Evolutionary conservation across 1,139 yeast genomes (phyloP), one percentile per base, ranked within the genome.

Genomic region (Hansenula anomala): DNA sequence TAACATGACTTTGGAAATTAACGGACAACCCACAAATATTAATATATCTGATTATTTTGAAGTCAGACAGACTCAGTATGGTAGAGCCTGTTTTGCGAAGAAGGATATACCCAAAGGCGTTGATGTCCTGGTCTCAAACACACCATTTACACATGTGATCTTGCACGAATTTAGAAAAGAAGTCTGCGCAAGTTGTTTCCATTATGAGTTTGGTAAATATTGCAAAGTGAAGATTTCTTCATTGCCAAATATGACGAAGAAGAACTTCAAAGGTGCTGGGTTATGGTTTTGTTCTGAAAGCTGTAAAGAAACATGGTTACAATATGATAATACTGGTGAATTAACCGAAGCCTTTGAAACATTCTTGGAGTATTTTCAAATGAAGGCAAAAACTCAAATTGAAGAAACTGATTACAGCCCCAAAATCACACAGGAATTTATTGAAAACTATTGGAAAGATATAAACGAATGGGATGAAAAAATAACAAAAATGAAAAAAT

Each of bases 1-100:
- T n/a, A n/a, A n/a, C n/a, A n/a, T n/a, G n/a, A n/a, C n/a, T n/a
- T n/a, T n/a, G n/a, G n/a, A n/a, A n/a, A n/a, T n/a, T n/a, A 36
- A 36, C 12, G 30, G 22, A 5, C 38, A 12, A 7, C 40, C 47
- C 28, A 46, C 54, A 4, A 36, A 30, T 4, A 50, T 53, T 14
- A 11, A 16, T 4, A 30, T 50, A 1, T 51, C 48, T 1, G 41
- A 43, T 1, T 27, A 32, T 11, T 74, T 73, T 49, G 56, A 55
- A 8, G 66, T 76, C 4, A 51, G 56, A 8, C 57, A 61, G 28
- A 75, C 81, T 5, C 57, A 58, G 33, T 73, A 72, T 48, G 80
- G 90, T 12, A 66, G 88, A 43, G 87, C 88, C 2, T 80, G 84
- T 46, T 80, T 77, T 55, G 74, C 86, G 14, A 50, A 48, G 3